Percentiles rank a stretch among this genome's conserved stretches.
Conservation (phyloP, 805 yeast genomes). For the Teunomyces stri region DNA sequence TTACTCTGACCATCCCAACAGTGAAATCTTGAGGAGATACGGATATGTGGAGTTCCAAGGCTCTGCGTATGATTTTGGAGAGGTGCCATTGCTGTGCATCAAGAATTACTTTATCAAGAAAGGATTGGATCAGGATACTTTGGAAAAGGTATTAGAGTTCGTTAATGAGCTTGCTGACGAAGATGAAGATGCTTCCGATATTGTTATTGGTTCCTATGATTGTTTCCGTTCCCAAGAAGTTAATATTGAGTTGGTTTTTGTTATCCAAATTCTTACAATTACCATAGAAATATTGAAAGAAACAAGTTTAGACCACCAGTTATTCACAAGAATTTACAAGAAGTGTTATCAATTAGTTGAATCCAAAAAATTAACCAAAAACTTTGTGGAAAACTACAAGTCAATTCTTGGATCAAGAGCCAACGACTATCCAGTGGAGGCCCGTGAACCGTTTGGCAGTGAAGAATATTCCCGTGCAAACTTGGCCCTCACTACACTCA, state of each 20-base stretch:
- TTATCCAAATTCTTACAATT: constrained; percentile 51
- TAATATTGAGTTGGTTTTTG: constrained; percentile 53
- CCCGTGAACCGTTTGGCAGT: constrained; percentile 18
- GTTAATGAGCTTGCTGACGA: constrained; percentile 27
- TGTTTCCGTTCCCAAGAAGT: constrained; percentile 57
- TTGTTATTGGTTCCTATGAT: constrained; percentile 58
- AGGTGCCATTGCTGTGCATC: constrained; percentile 50
- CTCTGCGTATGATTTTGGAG: constrained; percentile 79
- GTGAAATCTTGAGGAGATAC: constrained; percentile 86
- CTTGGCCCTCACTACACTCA: constrained; percentile 56
- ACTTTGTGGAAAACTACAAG: constrained; percentile 27
- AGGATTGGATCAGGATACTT: constrained; percentile 19
- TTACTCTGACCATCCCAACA: constrained; percentile 86
- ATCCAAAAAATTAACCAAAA: constrained; percentile 45
- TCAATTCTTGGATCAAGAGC: constrained; percentile 35
- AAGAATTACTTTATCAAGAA: constrained; percentile 31
- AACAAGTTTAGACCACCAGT: constrained; percentile 17
- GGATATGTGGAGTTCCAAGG: constrained; percentile 83
- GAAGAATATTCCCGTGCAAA: constrained; percentile 19
- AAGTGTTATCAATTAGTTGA: constrained; percentile 64
- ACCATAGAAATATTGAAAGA: constrained; percentile 23
- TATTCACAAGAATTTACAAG: constrained; percentile 51
- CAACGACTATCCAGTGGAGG: constrained; percentile 46
- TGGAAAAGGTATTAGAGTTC: constrained; percentile 36
- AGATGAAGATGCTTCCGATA: constrained; percentile 41